phyloP scores from a whole-genome alignment of 441 rosid species.

The Breynia disticha region DNA sequence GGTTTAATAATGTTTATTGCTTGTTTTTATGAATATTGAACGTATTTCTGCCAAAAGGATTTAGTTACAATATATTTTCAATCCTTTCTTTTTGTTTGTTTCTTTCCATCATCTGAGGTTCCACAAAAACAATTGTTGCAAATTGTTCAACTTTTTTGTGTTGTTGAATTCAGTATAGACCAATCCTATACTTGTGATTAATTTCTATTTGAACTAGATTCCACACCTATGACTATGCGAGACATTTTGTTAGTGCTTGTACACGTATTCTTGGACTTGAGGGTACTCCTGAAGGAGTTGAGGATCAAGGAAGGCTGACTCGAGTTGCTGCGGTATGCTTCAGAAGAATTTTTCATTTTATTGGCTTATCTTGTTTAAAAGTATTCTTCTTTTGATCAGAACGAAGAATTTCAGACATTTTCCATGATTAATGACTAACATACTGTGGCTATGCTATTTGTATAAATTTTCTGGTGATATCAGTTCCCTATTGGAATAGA shows the following conservation, averaged over 20 bases:
- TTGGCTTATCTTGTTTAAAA: conserved; percentile 12
- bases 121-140: too few relatives aligned
- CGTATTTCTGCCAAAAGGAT: too few relatives aligned
- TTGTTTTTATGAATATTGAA: not conserved
- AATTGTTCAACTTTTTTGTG: too few relatives aligned
- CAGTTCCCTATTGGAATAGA: conserved; percentile 99
- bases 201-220: conserved; percentile 41
- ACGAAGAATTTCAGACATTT: conserved; percentile 11
- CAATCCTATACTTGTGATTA: not conserved
- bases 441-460: conserved; percentile 3
- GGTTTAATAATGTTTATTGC: not conserved
- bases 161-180: not conserved
- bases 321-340: conserved; percentile 93
- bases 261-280: conserved; percentile 98
- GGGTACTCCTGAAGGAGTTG: conserved; percentile 99
- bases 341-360: conserved; percentile 16
- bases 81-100: too few relatives aligned
- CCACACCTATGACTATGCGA: conserved; percentile 97
- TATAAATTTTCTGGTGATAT: conserved; percentile 14
- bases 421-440: conserved; percentile 6
- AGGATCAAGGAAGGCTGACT: conserved; percentile 92
- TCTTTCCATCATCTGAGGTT: too few relatives aligned
- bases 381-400: conserved; percentile 10
- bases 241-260: conserved; percentile 99
- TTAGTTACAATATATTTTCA: too few relatives aligned